Conservation (phyloP, 768 basidiomycete genomes). For the Lactarius pseudohatsudake region DNA sequence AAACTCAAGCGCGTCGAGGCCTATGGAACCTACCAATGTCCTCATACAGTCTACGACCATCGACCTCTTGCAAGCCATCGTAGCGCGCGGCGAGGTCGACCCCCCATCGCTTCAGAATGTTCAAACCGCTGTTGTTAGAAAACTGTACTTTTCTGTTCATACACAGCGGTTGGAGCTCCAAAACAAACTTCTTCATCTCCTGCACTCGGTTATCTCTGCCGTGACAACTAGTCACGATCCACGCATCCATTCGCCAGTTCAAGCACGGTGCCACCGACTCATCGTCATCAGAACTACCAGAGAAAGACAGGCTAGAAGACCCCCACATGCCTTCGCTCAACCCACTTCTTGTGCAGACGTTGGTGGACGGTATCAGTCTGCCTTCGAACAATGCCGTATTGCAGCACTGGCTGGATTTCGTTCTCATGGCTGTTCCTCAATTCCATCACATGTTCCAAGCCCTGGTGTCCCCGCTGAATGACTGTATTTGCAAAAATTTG, state of each 20-base stretch:
- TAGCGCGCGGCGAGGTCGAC: conserved; percentile 81
- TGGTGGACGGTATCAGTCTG: conserved; percentile 76
- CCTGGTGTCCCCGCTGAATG: conserved; percentile 70
- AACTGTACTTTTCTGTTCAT: conserved; percentile 75
- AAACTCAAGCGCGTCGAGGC: conserved; percentile 43
- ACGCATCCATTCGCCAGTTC: conserved; percentile 6
- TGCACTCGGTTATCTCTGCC: conserved; percentile 81
- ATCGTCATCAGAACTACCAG: conserved; percentile 19
- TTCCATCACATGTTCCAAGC: conserved; percentile 71
- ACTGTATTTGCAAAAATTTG: conserved; percentile 76
- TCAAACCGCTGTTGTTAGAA: conserved; percentile 69
- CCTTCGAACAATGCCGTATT: conserved; percentile 73
- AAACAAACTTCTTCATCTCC: conserved; percentile 87
- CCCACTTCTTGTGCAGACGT: conserved; percentile 70
- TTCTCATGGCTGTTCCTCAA: conserved; percentile 86
- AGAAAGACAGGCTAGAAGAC: conserved; percentile 38
- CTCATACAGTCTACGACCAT: conserved; percentile 71
- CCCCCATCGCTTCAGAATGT: conserved; percentile 55
- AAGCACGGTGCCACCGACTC: conserved; percentile 17
- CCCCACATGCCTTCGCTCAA: conserved; percentile 52
- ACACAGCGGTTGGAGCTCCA: conserved; percentile 74
- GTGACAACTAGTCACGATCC: conserved; percentile 44
- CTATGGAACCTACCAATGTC: conserved; percentile 62
- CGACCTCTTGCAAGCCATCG: conserved; percentile 79
- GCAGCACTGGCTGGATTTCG: conserved; percentile 97